Evolutionary conservation across 225 moss, liverwort and hornwort species (phyloP).

Genomic region (Pseudoscleropodium purum): DNA sequence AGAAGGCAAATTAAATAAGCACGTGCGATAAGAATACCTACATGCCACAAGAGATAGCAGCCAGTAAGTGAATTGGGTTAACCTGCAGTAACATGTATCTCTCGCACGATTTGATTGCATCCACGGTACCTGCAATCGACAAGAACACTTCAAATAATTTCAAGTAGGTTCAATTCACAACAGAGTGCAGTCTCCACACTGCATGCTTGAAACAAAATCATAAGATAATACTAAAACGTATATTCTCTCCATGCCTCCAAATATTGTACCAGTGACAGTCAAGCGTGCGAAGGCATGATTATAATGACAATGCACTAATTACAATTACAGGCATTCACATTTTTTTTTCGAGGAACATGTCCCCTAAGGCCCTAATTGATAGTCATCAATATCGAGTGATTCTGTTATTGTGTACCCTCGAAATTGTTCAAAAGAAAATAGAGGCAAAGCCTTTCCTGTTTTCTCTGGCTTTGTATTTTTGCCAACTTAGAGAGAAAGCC

Average conservation of each 20-base stretch:
- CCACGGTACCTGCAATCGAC: slow-evolving; percentile 70
- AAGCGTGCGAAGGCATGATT: not conserved
- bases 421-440: not conserved
- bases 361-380: not conserved
- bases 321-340: not conserved
- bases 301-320: not conserved
- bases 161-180: not conserved
- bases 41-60: slow-evolving; percentile 48
- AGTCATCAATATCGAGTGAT: not conserved
- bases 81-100: slow-evolving; percentile 50
- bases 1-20: not conserved
- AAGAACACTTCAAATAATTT: not conserved
- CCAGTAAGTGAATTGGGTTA: slow-evolving; percentile 34
- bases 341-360: not conserved
- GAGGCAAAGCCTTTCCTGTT: too few species aligned
- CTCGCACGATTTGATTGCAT: slow-evolving; percentile 90
- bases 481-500: not conserved
- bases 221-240: not conserved
- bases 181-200: not conserved
- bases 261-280: not conserved
- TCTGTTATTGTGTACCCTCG: not conserved
- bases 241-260: not conserved
- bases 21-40: slow-evolving; percentile 17
- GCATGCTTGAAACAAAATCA: not conserved
- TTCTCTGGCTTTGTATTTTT: not conserved